Conservation (phyloP, 495 filamentous ascomycete genomes). For the Lasiosphaeria ovina region DNA sequence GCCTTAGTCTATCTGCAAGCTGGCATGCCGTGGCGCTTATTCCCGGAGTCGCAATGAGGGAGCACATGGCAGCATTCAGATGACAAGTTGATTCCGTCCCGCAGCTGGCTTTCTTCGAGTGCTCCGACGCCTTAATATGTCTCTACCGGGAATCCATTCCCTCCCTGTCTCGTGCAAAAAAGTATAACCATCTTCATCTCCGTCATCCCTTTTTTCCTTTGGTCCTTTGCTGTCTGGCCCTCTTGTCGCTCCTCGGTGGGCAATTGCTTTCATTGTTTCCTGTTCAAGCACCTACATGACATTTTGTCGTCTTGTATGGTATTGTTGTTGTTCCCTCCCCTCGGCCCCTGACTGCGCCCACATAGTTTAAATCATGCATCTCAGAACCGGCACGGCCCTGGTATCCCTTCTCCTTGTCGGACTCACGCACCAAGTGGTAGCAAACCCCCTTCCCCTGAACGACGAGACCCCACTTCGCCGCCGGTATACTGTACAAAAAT, state of each 20-base stretch:
- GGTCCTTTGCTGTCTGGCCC: not conserved
- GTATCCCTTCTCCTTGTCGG: no score
- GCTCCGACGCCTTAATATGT: not conserved
- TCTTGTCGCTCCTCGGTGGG: not conserved
- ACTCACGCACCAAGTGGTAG: no score
- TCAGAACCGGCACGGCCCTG: no score
- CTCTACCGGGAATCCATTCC: not conserved
- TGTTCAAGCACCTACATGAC: no score
- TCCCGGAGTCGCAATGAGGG: not conserved
- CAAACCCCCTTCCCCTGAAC: not conserved
- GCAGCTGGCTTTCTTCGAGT: not conserved
- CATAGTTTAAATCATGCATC: not conserved
- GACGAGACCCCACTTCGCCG: not conserved
- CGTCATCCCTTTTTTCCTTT: not conserved
- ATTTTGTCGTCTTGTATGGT: not conserved
- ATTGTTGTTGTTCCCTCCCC: no score
- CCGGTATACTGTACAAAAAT: constrained; percentile 29
- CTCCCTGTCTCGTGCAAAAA: not conserved
- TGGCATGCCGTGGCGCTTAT: not conserved
- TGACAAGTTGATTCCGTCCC: not conserved
- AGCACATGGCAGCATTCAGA: not conserved
- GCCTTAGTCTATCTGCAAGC: no score
- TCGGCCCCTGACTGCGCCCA: not conserved
- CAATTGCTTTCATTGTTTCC: no score
- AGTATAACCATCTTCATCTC: not conserved